A percentile compares a stretch with the other conserved stretches of the same genome.
These are phyloP conservation scores for Claviceps africana DNA, from an alignment of 2,329 filamentous ascomycete genomes.

Conservation along the genomic window DNA sequence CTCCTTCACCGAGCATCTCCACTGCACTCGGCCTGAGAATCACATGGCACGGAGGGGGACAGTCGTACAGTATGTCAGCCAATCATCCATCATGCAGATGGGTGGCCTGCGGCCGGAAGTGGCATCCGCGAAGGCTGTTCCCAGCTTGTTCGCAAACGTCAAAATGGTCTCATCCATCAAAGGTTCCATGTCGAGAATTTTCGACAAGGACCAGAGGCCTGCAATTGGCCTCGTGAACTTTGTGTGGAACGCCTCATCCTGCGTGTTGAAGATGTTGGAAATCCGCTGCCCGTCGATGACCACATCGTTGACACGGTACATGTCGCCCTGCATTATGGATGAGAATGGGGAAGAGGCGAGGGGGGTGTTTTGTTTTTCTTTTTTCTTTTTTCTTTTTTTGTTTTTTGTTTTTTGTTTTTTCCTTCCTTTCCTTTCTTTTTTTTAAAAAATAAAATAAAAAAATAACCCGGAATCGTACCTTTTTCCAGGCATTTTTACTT, in stretches of 20 bases:
- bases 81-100: conserved; percentile 10
- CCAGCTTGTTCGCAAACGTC: conserved; percentile 4
- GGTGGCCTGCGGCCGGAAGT: not conserved
- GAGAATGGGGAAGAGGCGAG: not conserved
- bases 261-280: conserved; percentile 11
- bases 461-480: conserved; percentile 1
- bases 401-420: not conserved
- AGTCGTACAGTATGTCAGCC: conserved; percentile 9
- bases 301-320: conserved; percentile 10
- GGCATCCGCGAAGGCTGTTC: conserved; percentile 6
- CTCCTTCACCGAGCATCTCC: not conserved
- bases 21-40: not conserved
- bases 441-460: not conserved
- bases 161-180: conserved; percentile 9
- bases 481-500: conserved; percentile 8
- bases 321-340: conserved; percentile 5
- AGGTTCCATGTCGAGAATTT: conserved; percentile 9
- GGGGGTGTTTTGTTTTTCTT: not conserved
- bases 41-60: not conserved
- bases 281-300: conserved; percentile 8
- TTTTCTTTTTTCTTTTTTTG: not conserved
- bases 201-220: conserved; percentile 7
- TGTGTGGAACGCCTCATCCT: conserved; percentile 7
- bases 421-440: not conserved
- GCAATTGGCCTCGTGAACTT: conserved; percentile 8